phyloP scores from a whole-genome alignment of 73 alveolate species.

The Stentor roeselii region DNA sequence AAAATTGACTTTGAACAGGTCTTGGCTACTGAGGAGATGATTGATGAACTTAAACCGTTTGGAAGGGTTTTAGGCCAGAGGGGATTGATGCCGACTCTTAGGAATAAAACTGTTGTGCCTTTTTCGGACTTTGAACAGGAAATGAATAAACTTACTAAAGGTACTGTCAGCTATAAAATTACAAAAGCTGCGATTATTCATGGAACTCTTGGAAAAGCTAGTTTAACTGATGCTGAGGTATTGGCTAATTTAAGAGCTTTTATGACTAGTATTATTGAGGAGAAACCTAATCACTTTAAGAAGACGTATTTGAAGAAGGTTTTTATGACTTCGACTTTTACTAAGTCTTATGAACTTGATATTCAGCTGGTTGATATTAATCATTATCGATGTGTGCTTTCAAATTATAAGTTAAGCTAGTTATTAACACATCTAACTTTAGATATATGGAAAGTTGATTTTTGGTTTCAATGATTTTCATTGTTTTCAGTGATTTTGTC shows the following conservation, averaged over 20 bases:
- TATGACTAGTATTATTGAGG: conserved; percentile 33
- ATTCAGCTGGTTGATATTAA: neutral
- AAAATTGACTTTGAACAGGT: conserved; percentile 60
- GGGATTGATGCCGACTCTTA: conserved; percentile 81
- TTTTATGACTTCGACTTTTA: conserved; percentile 35
- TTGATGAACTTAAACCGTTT: conserved; percentile 46
- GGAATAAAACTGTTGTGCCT: conserved; percentile 61
- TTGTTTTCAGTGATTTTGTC: no score
- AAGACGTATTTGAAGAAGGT: conserved; percentile 42
- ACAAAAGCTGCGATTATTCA: conserved; percentile 45
- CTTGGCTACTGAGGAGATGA: conserved; percentile 57
- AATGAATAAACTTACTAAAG: conserved; percentile 48
- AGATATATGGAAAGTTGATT: no score
- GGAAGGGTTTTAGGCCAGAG: conserved; percentile 79
- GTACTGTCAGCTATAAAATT: conserved; percentile 57
- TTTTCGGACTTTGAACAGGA: conserved; percentile 40
- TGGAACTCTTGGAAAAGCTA: conserved; percentile 55
- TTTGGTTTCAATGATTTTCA: no score
- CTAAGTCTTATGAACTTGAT: neutral
- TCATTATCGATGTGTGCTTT: no score
- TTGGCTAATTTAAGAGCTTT: conserved; percentile 47
- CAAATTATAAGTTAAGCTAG: no score
- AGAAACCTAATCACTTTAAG: conserved; percentile 58
- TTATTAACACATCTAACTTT: no score
- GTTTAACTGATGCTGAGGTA: conserved; percentile 45